Percentiles rank a stretch among this genome's conserved stretches.
phyloP scores from a whole-genome alignment of 352 stramenopile genomes.

The Blastocystis sp. region DNA sequence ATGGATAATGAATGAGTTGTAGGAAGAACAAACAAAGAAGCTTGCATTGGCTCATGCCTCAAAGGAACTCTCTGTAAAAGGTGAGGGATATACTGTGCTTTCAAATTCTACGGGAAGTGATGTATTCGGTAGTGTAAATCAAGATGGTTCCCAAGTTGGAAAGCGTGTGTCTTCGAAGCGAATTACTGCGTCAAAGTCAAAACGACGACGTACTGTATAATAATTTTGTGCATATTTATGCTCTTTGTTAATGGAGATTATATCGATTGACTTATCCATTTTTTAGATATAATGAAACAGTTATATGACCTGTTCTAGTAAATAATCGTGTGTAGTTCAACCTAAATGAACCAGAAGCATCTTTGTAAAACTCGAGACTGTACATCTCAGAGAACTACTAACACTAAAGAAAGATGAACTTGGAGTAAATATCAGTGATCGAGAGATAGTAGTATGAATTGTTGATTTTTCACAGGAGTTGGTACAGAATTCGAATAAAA shows the following conservation, averaged over 20 bases:
- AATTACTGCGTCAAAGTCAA: background rate
- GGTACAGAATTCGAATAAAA: too few relatives aligned
- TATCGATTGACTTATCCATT: too few relatives aligned
- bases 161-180: background rate
- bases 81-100: slow-evolving; percentile 5
- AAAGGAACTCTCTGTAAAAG: background rate
- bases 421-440: too few relatives aligned
- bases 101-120: background rate
- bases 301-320: too few relatives aligned
- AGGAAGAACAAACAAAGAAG: background rate
- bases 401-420: too few relatives aligned
- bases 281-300: too few relatives aligned
- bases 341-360: too few relatives aligned
- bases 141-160: background rate
- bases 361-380: too few relatives aligned
- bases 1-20: background rate
- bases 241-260: background rate
- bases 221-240: background rate
- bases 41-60: background rate
- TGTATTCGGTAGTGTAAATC: background rate
- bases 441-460: too few relatives aligned
- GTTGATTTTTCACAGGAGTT: too few relatives aligned
- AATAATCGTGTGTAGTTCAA: too few relatives aligned
- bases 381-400: too few relatives aligned
- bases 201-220: background rate